Conservation (phyloP, 139 green algal genomes). For the Micractinium conductrix region DNA sequence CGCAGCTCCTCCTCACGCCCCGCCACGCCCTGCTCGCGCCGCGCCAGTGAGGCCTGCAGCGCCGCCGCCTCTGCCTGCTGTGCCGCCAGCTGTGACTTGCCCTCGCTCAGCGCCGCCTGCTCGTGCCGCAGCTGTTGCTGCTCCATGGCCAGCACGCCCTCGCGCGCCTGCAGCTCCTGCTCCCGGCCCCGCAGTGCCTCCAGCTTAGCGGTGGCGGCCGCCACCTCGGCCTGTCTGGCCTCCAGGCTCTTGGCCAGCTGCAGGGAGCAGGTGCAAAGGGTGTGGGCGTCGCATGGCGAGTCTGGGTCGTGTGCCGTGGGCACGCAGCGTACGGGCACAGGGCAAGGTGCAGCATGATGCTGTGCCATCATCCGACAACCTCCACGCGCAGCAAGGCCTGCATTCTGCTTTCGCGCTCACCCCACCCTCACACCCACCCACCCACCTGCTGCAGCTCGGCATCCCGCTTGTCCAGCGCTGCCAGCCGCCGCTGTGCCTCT, state of each 20-base stretch:
- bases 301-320: no score
- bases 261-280: not conserved
- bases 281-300: not conserved
- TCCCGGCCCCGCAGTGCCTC: not conserved
- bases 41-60: not conserved
- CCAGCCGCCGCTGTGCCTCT: slow-evolving; percentile 3
- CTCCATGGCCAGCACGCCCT: slow-evolving; percentile 33
- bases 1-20: slow-evolving; percentile 18
- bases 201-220: not conserved
- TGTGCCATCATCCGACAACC: no score
- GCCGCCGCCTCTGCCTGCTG: not conserved
- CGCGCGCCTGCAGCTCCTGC: not conserved
- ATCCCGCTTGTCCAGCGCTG: slow-evolving; percentile 1
- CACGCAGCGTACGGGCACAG: not conserved
- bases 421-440: not conserved
- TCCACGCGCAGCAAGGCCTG: no score
- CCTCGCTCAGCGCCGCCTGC: not conserved
- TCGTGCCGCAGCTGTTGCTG: slow-evolving; percentile 18
- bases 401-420: no score
- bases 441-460: slow-evolving; percentile 26
- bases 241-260: not conserved
- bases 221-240: slow-evolving; percentile 1
- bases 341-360: no score
- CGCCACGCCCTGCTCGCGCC: not conserved
- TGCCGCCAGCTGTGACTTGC: not conserved